Evolutionary conservation across 2,329 filamentous ascomycete genomes (phyloP), one percentile per base, ranked within the genome.

Genomic region (Leptoxyphium fumago): DNA sequence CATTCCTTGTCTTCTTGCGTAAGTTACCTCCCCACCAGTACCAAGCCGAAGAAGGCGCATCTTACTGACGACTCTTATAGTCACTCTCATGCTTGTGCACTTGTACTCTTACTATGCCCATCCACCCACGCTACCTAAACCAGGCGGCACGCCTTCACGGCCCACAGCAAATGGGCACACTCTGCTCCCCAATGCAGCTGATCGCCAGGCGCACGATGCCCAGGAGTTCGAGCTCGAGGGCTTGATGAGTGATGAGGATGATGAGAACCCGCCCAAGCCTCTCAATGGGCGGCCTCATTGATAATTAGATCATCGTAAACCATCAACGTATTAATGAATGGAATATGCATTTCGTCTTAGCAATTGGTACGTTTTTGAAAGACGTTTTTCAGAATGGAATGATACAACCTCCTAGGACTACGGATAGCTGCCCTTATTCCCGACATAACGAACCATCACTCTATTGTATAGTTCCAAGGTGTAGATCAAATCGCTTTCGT

Each of bases 191-290:
- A 55, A 50, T 38, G 52, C 51, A 2, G 43, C 49, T n/a, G 74
- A 77, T 18, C 67, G 70, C 10, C 76, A 76, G 48, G 69, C 89
- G 32, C 72, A 77, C 28, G 88, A 94, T 58, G 88, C 84, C 0
- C 82, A 95, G 59, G 87, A 94, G 54, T 98, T 94, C 60, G 91
- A 96, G 64, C 72, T 98, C 1, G 86, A 91, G 47, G 89, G 85
- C 0, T 66, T 98, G 34, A 88, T 88, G 61, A 91, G 83, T 46
- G 88, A 94, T 39, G 87, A 93, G 14, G 87, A 94, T 43, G 81
- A 81, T 4, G 67, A 55, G 7, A 40, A 47, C 36, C 38, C n/a
- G 26, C 17, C 18, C 28, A 41, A 40, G 32, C 32, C 32, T 36
- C 15, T 36, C 13, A 36, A 36, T 36, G 32, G 32, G 15, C 32